phyloP scores from a whole-genome alignment of 345 rosid species.

The Mangifera indica region DNA sequence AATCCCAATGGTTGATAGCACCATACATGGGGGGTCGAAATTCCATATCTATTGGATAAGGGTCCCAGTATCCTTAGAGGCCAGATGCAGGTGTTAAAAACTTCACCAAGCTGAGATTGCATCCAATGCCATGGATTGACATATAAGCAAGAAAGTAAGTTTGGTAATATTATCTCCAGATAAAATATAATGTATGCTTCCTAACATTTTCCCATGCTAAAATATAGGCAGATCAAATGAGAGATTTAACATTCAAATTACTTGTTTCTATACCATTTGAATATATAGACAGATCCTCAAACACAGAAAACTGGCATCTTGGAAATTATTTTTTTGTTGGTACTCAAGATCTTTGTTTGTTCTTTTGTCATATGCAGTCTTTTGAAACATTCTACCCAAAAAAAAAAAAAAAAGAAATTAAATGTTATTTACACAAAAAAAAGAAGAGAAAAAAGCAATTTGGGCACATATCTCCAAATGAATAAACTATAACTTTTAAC shows the following conservation, averaged over 20 bases:
- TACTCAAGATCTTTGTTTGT: neutral
- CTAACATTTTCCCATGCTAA: neutral
- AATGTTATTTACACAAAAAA: too few relatives aligned
- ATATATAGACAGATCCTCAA: neutral
- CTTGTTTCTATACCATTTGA: neutral
- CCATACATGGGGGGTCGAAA: constrained; percentile 96
- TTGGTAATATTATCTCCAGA: neutral
- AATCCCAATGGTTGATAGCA: constrained; percentile 90
- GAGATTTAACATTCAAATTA: neutral
- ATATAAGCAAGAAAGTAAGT: neutral
- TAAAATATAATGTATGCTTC: neutral
- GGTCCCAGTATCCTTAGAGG: constrained; percentile 97
- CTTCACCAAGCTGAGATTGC: constrained; percentile 69
- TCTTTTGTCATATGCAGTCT: neutral
- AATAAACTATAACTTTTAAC: too few relatives aligned
- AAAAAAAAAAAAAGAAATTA: neutral
- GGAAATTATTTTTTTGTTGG: neutral
- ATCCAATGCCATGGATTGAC: neutral
- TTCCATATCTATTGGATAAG: constrained; percentile 98
- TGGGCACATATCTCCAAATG: too few relatives aligned
- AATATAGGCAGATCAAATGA: too few relatives aligned
- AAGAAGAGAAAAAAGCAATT: too few relatives aligned
- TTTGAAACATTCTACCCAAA: neutral
- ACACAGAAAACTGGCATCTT: neutral
- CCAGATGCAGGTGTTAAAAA: constrained; percentile 88